Conservation (phyloP, 768 basidiomycete species). For the Suillus plorans region DNA sequence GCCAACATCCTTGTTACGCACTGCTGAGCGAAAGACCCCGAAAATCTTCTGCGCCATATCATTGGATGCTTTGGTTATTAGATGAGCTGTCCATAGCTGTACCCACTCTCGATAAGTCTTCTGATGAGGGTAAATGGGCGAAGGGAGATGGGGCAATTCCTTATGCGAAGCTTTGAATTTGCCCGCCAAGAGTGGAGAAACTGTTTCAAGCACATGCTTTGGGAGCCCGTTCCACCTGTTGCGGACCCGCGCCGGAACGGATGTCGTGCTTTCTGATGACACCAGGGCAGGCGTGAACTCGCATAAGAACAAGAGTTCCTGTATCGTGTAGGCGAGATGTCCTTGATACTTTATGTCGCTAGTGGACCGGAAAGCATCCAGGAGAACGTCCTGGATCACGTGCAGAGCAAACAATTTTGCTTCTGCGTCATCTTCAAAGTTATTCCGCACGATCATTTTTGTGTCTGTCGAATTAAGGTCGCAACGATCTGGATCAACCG, state of each 20-base stretch:
- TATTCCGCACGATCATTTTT: slow-evolving; percentile 71
- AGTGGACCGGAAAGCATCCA: slow-evolving; percentile 88
- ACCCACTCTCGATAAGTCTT: slow-evolving; percentile 96
- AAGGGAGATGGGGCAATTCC: slow-evolving; percentile 38
- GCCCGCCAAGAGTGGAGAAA: slow-evolving; percentile 78
- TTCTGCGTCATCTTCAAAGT: slow-evolving; percentile 80
- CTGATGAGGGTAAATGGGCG: slow-evolving; percentile 78
- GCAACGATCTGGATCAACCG: slow-evolving; percentile 92
- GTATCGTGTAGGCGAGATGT: slow-evolving; percentile 86
- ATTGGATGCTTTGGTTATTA: slow-evolving; percentile 68
- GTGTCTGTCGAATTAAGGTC: slow-evolving; percentile 59
- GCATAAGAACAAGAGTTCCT: slow-evolving; percentile 86
- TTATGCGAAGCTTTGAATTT: slow-evolving; percentile 56
- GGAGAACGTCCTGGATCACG: slow-evolving; percentile 82
- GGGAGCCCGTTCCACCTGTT: slow-evolving; percentile 79
- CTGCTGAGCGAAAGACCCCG: slow-evolving; percentile 69
- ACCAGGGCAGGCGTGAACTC: slow-evolving; percentile 81
- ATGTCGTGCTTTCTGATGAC: slow-evolving; percentile 43
- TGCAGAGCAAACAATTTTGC: slow-evolving; percentile 78
- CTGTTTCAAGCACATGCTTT: slow-evolving; percentile 80
- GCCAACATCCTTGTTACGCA: slow-evolving; percentile 88
- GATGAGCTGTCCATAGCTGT: slow-evolving; percentile 80
- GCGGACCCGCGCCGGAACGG: slow-evolving; percentile 64
- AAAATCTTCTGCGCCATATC: slow-evolving; percentile 68
- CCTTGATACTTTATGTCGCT: slow-evolving; percentile 93